Percentiles rank a stretch among this genome's conserved stretches.
These are phyloP conservation scores for Selaginella tamariscina DNA, from an alignment of 75 land plant species.

Conservation along the genomic window DNA sequence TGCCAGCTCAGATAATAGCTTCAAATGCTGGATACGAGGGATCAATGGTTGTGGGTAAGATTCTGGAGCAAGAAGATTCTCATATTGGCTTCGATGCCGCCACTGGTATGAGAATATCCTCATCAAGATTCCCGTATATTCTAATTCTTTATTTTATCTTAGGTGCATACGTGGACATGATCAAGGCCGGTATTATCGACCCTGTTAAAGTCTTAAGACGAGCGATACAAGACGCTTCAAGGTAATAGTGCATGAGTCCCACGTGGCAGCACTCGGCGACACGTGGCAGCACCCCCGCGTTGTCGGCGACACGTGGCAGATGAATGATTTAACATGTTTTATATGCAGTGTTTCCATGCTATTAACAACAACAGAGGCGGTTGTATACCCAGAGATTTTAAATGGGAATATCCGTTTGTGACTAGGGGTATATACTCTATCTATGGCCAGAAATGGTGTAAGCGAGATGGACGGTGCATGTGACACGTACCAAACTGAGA, in stretches of 20 bases:
- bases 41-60: not conserved
- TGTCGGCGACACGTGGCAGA: too few relatives aligned
- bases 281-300: too few relatives aligned
- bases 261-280: too few relatives aligned
- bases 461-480: too few relatives aligned
- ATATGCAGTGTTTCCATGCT: not conserved
- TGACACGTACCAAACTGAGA: too few relatives aligned
- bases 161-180: conserved; percentile 7
- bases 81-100: not conserved
- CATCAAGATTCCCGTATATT: too few relatives aligned
- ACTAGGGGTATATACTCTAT: too few relatives aligned
- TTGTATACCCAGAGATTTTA: not conserved
- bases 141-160: too few relatives aligned
- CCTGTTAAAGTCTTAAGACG: conserved; percentile 5
- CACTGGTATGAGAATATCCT: not conserved
- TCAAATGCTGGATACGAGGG: conserved; percentile 2
- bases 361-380: not conserved
- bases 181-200: conserved; percentile 10
- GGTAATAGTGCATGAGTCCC: too few relatives aligned
- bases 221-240: not conserved
- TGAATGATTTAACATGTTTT: not conserved
- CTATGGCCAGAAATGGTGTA: too few relatives aligned
- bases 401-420: too few relatives aligned
- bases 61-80: not conserved
- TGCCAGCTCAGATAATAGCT: not conserved